Evolutionary conservation across 345 rosid species (phyloP).

Genomic region (Sisymbrium irio): DNA sequence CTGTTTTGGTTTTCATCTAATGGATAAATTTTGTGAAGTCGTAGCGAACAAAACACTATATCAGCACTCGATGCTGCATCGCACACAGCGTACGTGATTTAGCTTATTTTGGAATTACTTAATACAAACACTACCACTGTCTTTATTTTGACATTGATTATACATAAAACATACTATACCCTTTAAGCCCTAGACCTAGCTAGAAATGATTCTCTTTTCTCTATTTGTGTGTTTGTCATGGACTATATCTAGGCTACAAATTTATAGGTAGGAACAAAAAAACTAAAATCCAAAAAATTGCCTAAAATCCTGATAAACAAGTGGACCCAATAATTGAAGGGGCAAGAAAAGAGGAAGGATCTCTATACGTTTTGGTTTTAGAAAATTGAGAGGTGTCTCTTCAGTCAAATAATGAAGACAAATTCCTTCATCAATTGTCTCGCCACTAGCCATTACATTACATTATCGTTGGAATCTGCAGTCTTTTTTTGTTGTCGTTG

Average conservation of each 20-base stretch:
- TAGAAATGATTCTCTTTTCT: conserved; percentile 18
- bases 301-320: conserved; percentile 11
- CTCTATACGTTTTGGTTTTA: neutral
- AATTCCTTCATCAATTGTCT: neutral
- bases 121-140: neutral
- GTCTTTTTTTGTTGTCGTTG: neutral
- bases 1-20: too few relatives aligned
- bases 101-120: too few relatives aligned
- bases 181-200: conserved; percentile 14
- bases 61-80: too few relatives aligned
- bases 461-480: neutral
- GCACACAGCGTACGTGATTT: too few relatives aligned
- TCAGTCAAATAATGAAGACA: conserved; percentile 19
- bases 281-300: conserved; percentile 11
- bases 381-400: neutral
- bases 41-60: neutral
- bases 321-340: conserved; percentile 22
- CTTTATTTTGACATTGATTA: neutral
- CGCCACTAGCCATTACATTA: neutral
- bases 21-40: too few relatives aligned
- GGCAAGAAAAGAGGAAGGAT: conserved; percentile 16
- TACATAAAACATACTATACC: conserved; percentile 1
- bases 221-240: conserved; percentile 7
- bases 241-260: neutral
- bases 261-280: neutral